phyloP scores from a whole-genome alignment of 495 filamentous ascomycete genomes.

The Neurospora tetrasperma region DNA sequence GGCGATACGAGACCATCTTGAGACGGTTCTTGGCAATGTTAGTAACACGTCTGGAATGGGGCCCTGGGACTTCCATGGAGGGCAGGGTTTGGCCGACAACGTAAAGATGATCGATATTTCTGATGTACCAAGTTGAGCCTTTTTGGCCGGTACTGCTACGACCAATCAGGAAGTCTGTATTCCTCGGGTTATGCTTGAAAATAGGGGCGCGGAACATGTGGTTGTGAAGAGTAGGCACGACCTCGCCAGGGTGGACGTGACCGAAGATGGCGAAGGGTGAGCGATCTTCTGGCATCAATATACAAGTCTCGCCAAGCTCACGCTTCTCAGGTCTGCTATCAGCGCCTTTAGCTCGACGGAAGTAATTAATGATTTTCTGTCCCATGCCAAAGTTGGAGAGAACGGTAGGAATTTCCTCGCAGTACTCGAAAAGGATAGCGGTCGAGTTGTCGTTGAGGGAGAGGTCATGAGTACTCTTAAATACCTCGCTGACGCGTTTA shows the following conservation, averaged over 20 bases:
- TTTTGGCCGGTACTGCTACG: constrained; percentile 62
- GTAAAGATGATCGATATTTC: constrained; percentile 80
- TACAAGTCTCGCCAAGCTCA: constrained; percentile 69
- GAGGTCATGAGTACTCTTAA: constrained; percentile 63
- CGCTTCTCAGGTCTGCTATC: constrained; percentile 44
- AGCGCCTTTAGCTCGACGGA: constrained; percentile 73
- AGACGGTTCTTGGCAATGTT: constrained; percentile 90
- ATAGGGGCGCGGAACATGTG: constrained; percentile 90
- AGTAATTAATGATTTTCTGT: constrained; percentile 89
- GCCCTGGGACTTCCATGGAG: constrained; percentile 81
- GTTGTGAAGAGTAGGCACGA: constrained; percentile 83
- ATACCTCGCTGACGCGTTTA: constrained; percentile 63
- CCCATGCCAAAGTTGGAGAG: constrained; percentile 97
- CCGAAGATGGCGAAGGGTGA: constrained; percentile 95
- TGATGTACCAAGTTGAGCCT: constrained; percentile 67
- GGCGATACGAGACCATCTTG: constrained; percentile 86
- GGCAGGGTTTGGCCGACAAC: constrained; percentile 89
- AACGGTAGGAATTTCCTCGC: constrained; percentile 82
- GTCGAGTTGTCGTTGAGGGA: constrained; percentile 80
- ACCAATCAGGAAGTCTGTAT: constrained; percentile 80
- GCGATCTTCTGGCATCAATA: constrained; percentile 85
- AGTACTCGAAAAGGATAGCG: constrained; percentile 83
- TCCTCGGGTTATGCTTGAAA: constrained; percentile 71
- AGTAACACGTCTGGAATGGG: constrained; percentile 87
- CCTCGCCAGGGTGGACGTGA: constrained; percentile 79